Base-by-base conservation (phyloP, 768 basidiomycete genomes). In the Rickenella mellea region DNA sequence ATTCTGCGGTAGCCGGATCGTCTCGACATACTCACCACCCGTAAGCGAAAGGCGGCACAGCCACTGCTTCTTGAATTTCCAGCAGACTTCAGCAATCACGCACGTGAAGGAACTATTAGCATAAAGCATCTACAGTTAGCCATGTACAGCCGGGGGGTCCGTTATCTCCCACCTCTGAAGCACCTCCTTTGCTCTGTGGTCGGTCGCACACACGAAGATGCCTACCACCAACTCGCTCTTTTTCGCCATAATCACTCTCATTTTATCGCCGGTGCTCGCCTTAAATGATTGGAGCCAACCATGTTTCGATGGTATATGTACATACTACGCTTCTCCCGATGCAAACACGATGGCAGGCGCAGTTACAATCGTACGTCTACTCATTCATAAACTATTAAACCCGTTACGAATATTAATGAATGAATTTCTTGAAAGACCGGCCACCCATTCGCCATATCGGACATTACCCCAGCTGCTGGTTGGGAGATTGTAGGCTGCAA, bases 401-500 rank as follows among this genome's bases (percentile, higher is more conserved):
- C 24, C 3, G 19, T 11, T 36, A 27, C 22, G 20, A 17, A 15
- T 35, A 20, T 2, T 12, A 17, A 10, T 22, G 7, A 17, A 17
- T 36, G 2, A 10, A 6, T 15, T 38, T 41, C 29, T 12, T 14
- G n/a, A 20, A 7, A 44, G 43, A 25, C 24, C 9, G 43, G 43
- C 39, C 29, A 33, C n/a, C 26, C 43, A 24, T 19, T 39, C 26
- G 49, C 57, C 2, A 57, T 67, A 27, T 56, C 63, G 1, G 67
- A 69, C 43, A 60, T 69, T 32, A 68, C 67, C 2, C 12, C 48
- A 5, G 70, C 71, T 5, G 73, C 68, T 20, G 75, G 74, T 19
- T 77, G 73, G 73, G 59, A 63, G 25, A 71, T 76, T 29, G 48
- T 74, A 15, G 64, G 59, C 27, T 77, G 75, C 51, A 57, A 64